These are phyloP conservation scores for Sphaerobolus stellatus DNA, from an alignment of 1,284 basidiomycete species.

Conservation along the genomic window DNA sequence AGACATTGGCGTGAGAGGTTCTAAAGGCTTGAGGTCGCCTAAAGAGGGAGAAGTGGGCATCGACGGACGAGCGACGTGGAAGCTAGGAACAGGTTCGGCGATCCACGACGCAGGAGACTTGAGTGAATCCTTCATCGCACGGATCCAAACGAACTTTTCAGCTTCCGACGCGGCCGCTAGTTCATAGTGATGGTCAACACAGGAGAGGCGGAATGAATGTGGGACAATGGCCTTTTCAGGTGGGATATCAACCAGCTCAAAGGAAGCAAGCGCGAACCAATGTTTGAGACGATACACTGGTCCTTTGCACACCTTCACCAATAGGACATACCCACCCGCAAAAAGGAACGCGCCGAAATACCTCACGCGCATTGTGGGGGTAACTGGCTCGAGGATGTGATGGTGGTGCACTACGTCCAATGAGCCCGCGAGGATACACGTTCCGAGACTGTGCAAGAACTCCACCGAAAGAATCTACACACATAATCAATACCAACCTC, in stretches of 20 bases:
- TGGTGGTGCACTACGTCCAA: conserved; percentile 80
- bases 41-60: conserved; percentile 51
- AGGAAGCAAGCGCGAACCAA: conserved; percentile 78
- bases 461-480: conserved; percentile 31
- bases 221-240: conserved; percentile 75
- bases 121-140: conserved; percentile 55
- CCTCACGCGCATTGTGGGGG: conserved; percentile 65
- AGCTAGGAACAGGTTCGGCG: conserved; percentile 60
- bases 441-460: conserved; percentile 70
- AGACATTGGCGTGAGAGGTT: conserved; percentile 29
- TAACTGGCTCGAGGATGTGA: conserved; percentile 32
- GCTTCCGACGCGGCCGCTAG: conserved; percentile 76
- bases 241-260: conserved; percentile 68
- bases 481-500: neutral
- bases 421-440: conserved; percentile 75
- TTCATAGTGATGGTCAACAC: conserved; percentile 73
- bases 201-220: conserved; percentile 74
- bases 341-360: conserved; percentile 90
- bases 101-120: conserved; percentile 44
- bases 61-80: conserved; percentile 40
- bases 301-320: conserved; percentile 82
- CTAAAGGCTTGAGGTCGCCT: conserved; percentile 58
- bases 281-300: conserved; percentile 82
- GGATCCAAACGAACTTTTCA: conserved; percentile 85
- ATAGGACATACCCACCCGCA: conserved; percentile 76